Evolutionary conservation across 139 green algal genomes (phyloP).

Genomic region (Diplosphaera chodatii): DNA sequence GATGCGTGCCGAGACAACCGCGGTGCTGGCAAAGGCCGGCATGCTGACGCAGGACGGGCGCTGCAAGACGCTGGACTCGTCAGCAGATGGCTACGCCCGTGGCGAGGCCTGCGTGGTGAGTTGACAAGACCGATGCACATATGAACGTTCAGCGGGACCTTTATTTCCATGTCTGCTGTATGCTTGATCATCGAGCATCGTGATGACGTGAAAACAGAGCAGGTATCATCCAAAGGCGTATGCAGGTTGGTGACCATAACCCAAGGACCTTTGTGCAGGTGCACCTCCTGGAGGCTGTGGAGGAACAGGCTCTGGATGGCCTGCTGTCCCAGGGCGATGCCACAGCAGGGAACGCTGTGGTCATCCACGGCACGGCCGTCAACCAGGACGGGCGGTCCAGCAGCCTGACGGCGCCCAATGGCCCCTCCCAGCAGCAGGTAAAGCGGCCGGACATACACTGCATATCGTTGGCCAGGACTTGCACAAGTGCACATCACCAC

Average conservation of each 20-base stretch:
- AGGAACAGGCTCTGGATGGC: background rate
- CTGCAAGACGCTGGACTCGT: constrained; percentile 75
- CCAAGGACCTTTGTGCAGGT: no score
- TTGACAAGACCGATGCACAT: no score
- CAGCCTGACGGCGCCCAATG: constrained; percentile 54
- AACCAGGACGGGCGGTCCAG: constrained; percentile 88
- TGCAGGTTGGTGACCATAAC: no score
- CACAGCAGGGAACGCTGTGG: background rate
- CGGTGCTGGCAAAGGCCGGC: constrained; percentile 44
- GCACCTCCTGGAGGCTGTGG: constrained; percentile 16
- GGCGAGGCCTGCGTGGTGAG: constrained; percentile 49
- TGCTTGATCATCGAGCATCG: no score
- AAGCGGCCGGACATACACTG: no score
- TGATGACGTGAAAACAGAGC: no score
- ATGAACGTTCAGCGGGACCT: no score
- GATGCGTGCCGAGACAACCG: constrained; percentile 15
- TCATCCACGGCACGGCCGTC: constrained; percentile 55
- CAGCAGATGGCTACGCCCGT: constrained; percentile 76
- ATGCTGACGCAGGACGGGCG: constrained; percentile 71
- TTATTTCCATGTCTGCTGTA: no score
- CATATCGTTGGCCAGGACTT: no score
- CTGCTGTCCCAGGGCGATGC: background rate
- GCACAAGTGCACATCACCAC: no score
- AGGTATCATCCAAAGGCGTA: no score
- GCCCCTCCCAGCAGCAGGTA: constrained; percentile 3